Percentiles rank a stretch among this genome's conserved stretches.
phyloP scores from a whole-genome alignment of 2,329 filamentous ascomycete genomes.

The Zymoseptoria passerinii region DNA sequence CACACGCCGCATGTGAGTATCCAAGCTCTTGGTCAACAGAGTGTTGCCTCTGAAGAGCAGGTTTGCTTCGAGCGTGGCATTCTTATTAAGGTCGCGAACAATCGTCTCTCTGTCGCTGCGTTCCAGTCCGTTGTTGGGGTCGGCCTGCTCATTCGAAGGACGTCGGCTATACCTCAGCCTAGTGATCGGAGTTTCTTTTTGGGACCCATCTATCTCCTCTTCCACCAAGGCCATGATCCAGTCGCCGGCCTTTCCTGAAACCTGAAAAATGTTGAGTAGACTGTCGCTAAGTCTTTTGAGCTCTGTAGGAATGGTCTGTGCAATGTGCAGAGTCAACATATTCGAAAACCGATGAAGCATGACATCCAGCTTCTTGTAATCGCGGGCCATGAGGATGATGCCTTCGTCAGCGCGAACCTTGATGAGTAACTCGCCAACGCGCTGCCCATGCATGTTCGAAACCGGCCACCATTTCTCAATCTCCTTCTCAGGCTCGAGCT shows the following conservation, averaged over 20 bases:
- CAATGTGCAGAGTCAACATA: constrained; percentile 76
- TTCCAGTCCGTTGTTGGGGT: constrained; percentile 4
- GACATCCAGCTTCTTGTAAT: constrained; percentile 76
- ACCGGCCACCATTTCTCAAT: constrained; percentile 81
- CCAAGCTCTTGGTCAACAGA: constrained; percentile 81
- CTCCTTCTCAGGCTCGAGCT: constrained; percentile 67
- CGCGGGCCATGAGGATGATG: constrained; percentile 74
- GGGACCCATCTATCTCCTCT: constrained; percentile 90
- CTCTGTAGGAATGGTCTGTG: constrained; percentile 67
- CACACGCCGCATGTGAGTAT: constrained; percentile 89
- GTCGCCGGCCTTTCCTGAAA: constrained; percentile 71
- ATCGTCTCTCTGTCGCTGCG: constrained; percentile 59
- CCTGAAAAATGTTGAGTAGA: constrained; percentile 90
- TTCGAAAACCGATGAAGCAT: constrained; percentile 77
- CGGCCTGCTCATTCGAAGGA: constrained; percentile 48
- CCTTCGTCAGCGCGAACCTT: constrained; percentile 79
- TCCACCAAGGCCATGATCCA: constrained; percentile 93
- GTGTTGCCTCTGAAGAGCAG: constrained; percentile 93
- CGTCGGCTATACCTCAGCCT: constrained; percentile 57
- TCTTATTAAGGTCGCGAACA: constrained; percentile 70
- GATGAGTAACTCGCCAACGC: constrained; percentile 75
- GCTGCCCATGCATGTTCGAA: constrained; percentile 64
- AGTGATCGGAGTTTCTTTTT: constrained; percentile 67
- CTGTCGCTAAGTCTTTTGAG: constrained; percentile 75
- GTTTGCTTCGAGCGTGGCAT: constrained; percentile 79